These are phyloP conservation scores for Vitis amurensis DNA, from an alignment of 164 flowering plant species.

Conservation along the genomic window DNA sequence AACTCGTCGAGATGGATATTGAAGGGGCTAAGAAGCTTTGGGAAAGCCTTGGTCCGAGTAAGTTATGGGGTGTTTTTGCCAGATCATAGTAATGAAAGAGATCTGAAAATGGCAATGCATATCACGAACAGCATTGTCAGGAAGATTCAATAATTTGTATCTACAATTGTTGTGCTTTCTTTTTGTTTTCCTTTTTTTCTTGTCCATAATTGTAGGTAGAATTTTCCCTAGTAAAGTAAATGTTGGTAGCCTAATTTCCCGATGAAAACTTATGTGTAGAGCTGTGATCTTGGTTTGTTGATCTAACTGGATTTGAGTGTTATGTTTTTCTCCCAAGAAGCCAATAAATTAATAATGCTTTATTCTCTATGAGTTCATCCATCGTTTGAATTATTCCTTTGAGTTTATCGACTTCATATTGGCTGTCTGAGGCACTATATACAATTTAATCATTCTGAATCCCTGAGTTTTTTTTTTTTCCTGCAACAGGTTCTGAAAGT, in stretches of 20 bases:
- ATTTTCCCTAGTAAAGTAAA: constrained; percentile 13
- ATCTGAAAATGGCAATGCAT: not conserved
- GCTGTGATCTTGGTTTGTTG: constrained; percentile 27
- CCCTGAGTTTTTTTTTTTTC: no score
- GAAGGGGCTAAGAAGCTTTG: constrained; percentile 81
- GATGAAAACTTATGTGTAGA: constrained; percentile 26
- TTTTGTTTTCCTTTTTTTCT: constrained; percentile 11
- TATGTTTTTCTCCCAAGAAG: constrained; percentile 9
- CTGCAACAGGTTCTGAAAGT: no score
- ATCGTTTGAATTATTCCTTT: constrained; percentile 2
- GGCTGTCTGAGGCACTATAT: no score
- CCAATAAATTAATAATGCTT: constrained; percentile 24
- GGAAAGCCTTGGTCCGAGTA: constrained; percentile 63
- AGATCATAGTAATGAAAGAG: constrained; percentile 37
- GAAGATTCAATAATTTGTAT: constrained; percentile 29
- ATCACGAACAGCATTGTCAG: not conserved
- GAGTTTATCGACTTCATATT: not conserved
- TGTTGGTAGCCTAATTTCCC: constrained; percentile 18
- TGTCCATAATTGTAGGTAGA: constrained; percentile 16
- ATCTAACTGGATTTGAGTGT: constrained; percentile 29
- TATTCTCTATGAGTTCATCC: not conserved
- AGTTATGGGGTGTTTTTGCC: constrained; percentile 78
- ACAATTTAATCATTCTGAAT: no score
- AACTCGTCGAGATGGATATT: constrained; percentile 70
- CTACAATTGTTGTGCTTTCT: constrained; percentile 26